phyloP scores from a whole-genome alignment of 768 basidiomycete species.

The Calocybe cyanea region DNA sequence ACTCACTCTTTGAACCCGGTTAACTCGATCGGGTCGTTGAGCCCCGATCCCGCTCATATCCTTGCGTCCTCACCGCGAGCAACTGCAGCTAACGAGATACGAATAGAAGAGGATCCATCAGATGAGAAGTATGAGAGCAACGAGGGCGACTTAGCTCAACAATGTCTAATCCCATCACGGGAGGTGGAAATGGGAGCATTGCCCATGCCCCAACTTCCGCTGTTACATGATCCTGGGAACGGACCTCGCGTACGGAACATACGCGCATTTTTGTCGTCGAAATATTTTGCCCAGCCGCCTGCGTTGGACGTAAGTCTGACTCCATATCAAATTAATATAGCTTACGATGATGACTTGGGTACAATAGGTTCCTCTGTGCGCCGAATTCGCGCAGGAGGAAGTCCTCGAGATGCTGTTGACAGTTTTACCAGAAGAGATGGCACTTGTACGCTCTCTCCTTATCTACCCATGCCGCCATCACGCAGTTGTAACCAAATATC shows the following conservation, averaged over 20 bases:
- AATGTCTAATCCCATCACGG: background rate
- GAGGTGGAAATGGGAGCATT: background rate
- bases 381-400: conserved; percentile 75
- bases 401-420: conserved; percentile 69
- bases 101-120: background rate
- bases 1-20: conserved; percentile 21
- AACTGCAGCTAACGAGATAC: background rate
- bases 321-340: background rate
- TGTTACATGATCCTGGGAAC: conserved; percentile 75
- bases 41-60: conserved; percentile 12
- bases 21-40: conserved; percentile 5
- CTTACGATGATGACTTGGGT: background rate
- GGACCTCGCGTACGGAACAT: conserved; percentile 71
- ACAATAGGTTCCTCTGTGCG: conserved; percentile 58
- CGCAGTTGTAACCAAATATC: background rate
- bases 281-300: conserved; percentile 62
- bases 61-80: conserved; percentile 14
- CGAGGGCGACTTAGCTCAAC: conserved; percentile 6
- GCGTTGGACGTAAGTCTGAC: conserved; percentile 40
- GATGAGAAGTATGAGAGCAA: background rate
- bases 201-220: conserved; percentile 41
- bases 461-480: too few relatives aligned
- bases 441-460: conserved; percentile 50
- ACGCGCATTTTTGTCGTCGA: conserved; percentile 60
- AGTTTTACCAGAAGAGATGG: conserved; percentile 67